Conservation (phyloP, 2,329 filamentous ascomycete genomes). For the Curvularia sp. region DNA sequence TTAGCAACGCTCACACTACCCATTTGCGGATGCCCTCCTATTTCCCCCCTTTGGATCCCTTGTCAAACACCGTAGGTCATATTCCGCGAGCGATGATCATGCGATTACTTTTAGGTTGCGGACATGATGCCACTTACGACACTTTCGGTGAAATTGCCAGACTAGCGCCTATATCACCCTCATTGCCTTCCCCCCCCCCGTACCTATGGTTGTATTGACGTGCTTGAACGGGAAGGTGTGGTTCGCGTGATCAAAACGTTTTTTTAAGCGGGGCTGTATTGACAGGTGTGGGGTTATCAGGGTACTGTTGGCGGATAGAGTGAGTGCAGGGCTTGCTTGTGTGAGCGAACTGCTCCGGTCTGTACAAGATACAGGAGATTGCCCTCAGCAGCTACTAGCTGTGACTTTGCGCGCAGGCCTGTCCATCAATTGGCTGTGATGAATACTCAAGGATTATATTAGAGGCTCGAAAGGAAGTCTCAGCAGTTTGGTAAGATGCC, state of each 20-base stretch:
- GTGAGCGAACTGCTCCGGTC: conserved; percentile 12
- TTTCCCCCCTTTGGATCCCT: conserved; percentile 8
- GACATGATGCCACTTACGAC: conserved; percentile 21
- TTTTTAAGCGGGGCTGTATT: not conserved
- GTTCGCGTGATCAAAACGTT: conserved; percentile 4
- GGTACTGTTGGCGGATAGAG: conserved; percentile 13
- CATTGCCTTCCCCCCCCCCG: conserved; percentile 2
- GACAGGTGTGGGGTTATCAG: conserved; percentile 4
- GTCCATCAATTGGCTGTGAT: conserved; percentile 13
- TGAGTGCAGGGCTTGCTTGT: not conserved
- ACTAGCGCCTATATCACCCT: conserved; percentile 18
- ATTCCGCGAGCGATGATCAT: conserved; percentile 15
- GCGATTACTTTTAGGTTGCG: conserved; percentile 10
- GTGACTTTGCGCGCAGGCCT: conserved; percentile 14
- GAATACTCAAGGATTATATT: conserved; percentile 2
- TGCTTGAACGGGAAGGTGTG: conserved; percentile 19
- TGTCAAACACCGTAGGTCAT: conserved; percentile 8
- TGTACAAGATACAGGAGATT: conserved; percentile 13
- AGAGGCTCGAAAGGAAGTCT: conserved; percentile 16
- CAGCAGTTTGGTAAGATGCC: conserved; percentile 2
- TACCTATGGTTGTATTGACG: conserved; percentile 8
- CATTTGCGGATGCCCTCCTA: not conserved
- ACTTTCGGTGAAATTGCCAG: conserved; percentile 24
- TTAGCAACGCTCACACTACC: not conserved
- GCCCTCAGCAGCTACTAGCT: conserved; percentile 10